These are phyloP conservation scores for Asterochloris sp. DNA, from an alignment of 139 green algal species.

Conservation along the genomic window DNA sequence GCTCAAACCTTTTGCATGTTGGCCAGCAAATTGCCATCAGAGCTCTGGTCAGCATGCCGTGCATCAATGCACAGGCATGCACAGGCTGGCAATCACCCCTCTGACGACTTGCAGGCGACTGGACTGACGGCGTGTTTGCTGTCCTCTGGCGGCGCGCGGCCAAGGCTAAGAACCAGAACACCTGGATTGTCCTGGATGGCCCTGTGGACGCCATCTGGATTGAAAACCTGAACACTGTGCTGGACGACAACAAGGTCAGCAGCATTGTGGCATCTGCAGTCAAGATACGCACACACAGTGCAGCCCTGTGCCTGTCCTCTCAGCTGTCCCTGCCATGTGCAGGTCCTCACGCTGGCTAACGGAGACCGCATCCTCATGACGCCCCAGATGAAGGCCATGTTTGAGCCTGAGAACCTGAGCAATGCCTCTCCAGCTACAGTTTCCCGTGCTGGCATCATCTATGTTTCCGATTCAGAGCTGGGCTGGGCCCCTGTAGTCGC, in stretches of 20 bases:
- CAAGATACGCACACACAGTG: too few relatives aligned
- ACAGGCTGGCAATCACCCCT: too few relatives aligned
- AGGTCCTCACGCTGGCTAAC: slow-evolving; percentile 94
- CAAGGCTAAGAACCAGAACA: slow-evolving; percentile 90
- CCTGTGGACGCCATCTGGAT: slow-evolving; percentile 98
- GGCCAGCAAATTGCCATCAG: not conserved
- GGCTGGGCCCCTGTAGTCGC: slow-evolving; percentile 83
- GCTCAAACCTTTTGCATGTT: slow-evolving; percentile 52
- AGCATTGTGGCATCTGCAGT: not conserved
- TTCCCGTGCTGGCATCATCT: slow-evolving; percentile 93
- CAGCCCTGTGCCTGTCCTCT: too few relatives aligned
- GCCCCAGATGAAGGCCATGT: slow-evolving; percentile 87
- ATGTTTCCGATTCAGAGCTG: slow-evolving; percentile 86
- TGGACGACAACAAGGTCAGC: slow-evolving; percentile 90
- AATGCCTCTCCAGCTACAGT: slow-evolving; percentile 95
- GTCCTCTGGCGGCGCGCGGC: slow-evolving; percentile 88
- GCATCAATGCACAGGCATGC: slow-evolving; percentile 32
- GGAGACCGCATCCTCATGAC: slow-evolving; percentile 95
- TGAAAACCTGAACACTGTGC: slow-evolving; percentile 96
- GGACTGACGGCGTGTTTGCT: slow-evolving; percentile 94
- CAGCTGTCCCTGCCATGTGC: not conserved
- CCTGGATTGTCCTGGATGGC: slow-evolving; percentile 95
- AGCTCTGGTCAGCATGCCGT: not conserved
- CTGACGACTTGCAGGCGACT: slow-evolving; percentile 48
- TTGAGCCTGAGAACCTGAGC: slow-evolving; percentile 93